Percentiles rank a stretch among this genome's conserved stretches.
Conservation (phyloP, 345 rosid species). For the Euclidium syriacum region DNA sequence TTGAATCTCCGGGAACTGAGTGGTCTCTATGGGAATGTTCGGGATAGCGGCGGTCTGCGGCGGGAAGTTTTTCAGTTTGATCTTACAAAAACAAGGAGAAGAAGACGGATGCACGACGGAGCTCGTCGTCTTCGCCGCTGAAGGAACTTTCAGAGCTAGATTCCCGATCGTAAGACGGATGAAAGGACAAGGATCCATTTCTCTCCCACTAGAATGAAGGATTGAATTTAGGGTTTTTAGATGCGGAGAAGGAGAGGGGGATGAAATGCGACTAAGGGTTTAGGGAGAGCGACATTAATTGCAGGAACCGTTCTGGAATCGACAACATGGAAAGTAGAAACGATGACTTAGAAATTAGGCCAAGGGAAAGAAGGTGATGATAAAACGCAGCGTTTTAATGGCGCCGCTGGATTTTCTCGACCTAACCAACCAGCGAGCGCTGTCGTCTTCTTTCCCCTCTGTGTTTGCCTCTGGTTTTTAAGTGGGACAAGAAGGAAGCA, state of each 20-base stretch:
- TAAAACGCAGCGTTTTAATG: conserved; percentile 25
- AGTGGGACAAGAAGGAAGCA: conserved; percentile 15
- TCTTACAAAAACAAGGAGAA: conserved; percentile 75
- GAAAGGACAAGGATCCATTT: conserved; percentile 97
- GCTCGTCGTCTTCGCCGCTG: conserved; percentile 56
- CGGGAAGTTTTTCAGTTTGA: conserved; percentile 63
- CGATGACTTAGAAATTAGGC: not conserved
- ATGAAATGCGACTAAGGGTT: conserved; percentile 5
- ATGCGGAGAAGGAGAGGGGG: not conserved
- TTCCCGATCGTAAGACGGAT: conserved; percentile 67
- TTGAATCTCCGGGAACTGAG: conserved; percentile 37
- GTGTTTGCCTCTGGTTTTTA: conserved; percentile 9
- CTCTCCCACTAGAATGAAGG: not conserved
- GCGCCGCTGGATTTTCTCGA: conserved; percentile 17
- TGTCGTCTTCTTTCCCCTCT: conserved; percentile 15
- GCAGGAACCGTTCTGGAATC: conserved; percentile 5
- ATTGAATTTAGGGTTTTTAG: not conserved
- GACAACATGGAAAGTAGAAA: not conserved
- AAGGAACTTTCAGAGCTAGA: conserved; percentile 67
- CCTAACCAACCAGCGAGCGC: conserved; percentile 8
- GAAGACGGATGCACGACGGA: conserved; percentile 81
- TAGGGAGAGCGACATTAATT: conserved; percentile 16
- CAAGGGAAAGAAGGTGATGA: conserved; percentile 1
- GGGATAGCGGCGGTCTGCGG: conserved; percentile 64
- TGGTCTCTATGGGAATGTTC: conserved; percentile 43